Percentiles rank a stretch among this genome's conserved stretches.
phyloP scores from a whole-genome alignment of 352 stramenopile genomes.

The Pseudoperonospora humuli region DNA sequence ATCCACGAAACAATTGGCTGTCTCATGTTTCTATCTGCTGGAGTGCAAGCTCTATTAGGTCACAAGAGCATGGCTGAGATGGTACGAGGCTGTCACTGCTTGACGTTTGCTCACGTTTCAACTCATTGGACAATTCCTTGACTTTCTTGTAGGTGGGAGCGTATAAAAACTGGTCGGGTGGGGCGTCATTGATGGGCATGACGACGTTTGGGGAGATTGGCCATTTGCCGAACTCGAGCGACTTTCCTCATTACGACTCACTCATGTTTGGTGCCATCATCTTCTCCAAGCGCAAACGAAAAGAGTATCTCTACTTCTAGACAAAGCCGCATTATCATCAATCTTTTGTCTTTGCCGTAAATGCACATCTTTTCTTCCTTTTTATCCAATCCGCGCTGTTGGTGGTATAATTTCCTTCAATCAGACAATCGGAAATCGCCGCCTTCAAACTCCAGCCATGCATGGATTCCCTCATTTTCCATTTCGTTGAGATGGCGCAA shows the following conservation, averaged over 20 bases:
- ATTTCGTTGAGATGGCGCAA: conserved; percentile 15
- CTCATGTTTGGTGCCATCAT: conserved; percentile 87
- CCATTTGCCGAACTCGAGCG: conserved; percentile 68
- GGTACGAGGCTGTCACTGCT: conserved; percentile 21
- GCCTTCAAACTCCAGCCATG: conserved; percentile 15
- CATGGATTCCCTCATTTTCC: conserved; percentile 17
- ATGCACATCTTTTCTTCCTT: background rate
- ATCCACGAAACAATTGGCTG: conserved; percentile 77
- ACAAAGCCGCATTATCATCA: too few species aligned
- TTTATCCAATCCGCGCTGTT: background rate
- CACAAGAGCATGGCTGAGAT: conserved; percentile 87
- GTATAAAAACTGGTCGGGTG: conserved; percentile 79
- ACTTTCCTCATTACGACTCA: conserved; percentile 83
- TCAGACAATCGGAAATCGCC: conserved; percentile 10
- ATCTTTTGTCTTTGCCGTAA: too few species aligned
- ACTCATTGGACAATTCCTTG: background rate
- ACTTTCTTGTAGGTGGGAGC: conserved; percentile 49
- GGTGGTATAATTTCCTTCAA: conserved; percentile 7
- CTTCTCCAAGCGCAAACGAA: conserved; percentile 79
- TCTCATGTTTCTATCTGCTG: conserved; percentile 83
- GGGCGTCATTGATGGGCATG: conserved; percentile 79
- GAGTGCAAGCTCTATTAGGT: conserved; percentile 73
- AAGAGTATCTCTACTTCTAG: conserved; percentile 73
- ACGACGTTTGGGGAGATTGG: conserved; percentile 85
- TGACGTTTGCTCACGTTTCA: background rate